Evolutionary conservation across 306 rosid genomes (phyloP).

Genomic region (Neltuma alba): DNA sequence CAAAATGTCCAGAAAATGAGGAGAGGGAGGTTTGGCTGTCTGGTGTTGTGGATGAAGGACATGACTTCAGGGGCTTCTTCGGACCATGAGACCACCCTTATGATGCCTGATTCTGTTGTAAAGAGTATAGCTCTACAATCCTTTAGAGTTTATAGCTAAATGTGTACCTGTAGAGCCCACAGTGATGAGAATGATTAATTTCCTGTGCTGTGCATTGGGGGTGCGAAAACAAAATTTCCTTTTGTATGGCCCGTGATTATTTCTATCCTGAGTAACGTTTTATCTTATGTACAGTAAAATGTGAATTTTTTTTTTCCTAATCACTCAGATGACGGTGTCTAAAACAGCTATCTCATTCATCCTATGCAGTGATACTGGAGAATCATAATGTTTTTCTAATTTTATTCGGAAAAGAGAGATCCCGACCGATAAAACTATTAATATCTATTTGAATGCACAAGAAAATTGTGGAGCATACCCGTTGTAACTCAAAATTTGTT

Average conservation of each 20-base stretch:
- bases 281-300: not conserved
- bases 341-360: not conserved
- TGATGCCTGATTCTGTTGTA: conserved; percentile 37
- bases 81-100: not conserved
- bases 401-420: not conserved
- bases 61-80: not conserved
- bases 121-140: conserved; percentile 26
- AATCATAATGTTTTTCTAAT: not conserved
- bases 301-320: not conserved
- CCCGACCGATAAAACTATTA: not conserved
- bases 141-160: conserved; percentile 11
- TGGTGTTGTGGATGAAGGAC: conserved; percentile 18
- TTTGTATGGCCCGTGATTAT: not conserved
- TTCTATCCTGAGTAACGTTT: not conserved
- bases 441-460: not conserved
- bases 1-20: conserved; percentile 69
- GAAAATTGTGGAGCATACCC: not conserved
- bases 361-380: not conserved
- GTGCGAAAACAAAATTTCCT: not conserved
- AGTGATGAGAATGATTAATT: not conserved
- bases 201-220: not conserved
- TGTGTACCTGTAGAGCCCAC: not conserved
- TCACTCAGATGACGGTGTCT: not conserved
- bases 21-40: conserved; percentile 5
- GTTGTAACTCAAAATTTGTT: not conserved